Conservation (phyloP, 768 basidiomycete species). For the Psilocybe cubensis region DNA sequence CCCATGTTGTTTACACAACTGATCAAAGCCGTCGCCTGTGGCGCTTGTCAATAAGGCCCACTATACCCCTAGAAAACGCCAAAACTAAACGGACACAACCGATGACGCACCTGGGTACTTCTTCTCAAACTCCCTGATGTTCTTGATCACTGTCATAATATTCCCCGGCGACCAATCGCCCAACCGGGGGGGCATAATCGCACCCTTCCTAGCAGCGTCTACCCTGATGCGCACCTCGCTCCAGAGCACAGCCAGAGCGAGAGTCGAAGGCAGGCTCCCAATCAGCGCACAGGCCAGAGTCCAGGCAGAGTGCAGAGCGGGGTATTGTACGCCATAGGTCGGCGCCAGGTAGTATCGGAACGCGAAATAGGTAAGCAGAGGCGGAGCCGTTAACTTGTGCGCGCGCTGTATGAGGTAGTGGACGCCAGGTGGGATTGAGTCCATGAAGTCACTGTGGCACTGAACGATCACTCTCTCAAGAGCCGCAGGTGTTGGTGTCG, state of each 20-base stretch:
- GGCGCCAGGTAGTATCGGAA: conserved; percentile 2
- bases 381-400: conserved; percentile 23
- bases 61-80: too few species aligned
- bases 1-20: conserved; percentile 3
- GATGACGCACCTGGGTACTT: conserved; percentile 37
- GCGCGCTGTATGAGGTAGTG: conserved; percentile 24
- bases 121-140: conserved; percentile 22
- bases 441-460: neutral
- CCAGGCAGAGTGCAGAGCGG: conserved; percentile 8
- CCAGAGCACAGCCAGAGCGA: conserved; percentile 17
- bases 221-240: conserved; percentile 15
- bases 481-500: neutral
- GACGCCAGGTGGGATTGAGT: conserved; percentile 29
- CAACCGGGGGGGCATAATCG: conserved; percentile 20
- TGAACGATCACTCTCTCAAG: neutral
- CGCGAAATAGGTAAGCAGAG: conserved; percentile 18
- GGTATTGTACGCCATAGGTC: conserved; percentile 1
- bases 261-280: conserved; percentile 20
- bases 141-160: conserved; percentile 12
- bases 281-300: conserved; percentile 12
- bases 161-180: conserved; percentile 23
- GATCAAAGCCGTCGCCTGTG: conserved; percentile 22
- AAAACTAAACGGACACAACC: conserved; percentile 22
- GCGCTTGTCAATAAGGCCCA: too few species aligned
- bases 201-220: conserved; percentile 22